Conservation (phyloP, 2,329 filamentous ascomycete species). For the Dothideomycetes sp. region DNA sequence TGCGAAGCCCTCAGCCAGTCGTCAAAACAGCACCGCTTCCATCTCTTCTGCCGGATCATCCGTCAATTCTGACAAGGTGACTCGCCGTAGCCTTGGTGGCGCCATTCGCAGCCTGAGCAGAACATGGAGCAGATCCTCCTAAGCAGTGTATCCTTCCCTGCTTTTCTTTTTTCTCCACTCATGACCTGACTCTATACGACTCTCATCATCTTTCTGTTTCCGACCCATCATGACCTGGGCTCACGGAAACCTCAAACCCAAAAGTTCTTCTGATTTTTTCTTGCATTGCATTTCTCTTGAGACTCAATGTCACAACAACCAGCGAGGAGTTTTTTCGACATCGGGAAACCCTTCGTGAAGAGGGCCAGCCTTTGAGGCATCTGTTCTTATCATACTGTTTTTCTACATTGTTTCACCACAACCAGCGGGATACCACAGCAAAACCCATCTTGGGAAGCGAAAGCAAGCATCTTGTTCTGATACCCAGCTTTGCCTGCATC, state of each 20-base stretch:
- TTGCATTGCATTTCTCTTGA: not conserved
- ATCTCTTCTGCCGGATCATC: conserved; percentile 4
- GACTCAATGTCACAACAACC: not conserved
- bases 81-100: conserved; percentile 4
- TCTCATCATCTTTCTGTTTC: not conserved
- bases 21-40: conserved; percentile 7
- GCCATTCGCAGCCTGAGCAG: conserved; percentile 8
- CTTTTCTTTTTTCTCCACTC: not conserved
- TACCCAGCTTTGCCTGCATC: too few species aligned
- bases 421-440: too few species aligned
- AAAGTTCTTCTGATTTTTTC: not conserved
- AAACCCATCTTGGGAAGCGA: too few species aligned
- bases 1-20: conserved; percentile 22
- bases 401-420: too few species aligned
- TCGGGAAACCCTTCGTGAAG: too few species aligned
- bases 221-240: not conserved
- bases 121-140: conserved; percentile 5
- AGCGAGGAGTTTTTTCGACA: not conserved
- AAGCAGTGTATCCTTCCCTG: not conserved
- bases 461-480: too few species aligned
- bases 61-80: conserved; percentile 9
- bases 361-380: too few species aligned
- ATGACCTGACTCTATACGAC: not conserved
- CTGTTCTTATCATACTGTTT: too few species aligned
- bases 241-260: not conserved